Evolutionary conservation across 2,329 filamentous ascomycete species (phyloP), one percentile per base, ranked within the genome.

Genomic region (Xylariaceae sp.): DNA sequence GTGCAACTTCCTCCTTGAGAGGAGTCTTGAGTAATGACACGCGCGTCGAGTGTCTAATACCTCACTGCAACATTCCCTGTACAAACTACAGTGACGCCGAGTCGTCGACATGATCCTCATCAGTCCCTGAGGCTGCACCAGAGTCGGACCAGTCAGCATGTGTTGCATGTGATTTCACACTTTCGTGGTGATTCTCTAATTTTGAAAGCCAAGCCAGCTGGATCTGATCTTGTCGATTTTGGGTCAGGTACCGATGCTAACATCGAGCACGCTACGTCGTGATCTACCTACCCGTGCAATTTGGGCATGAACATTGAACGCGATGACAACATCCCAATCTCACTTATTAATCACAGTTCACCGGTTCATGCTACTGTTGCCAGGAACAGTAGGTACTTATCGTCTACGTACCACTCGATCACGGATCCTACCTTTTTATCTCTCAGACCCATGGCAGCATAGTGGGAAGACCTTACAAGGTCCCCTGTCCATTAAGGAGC

Each of bases 111-210:
- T 84, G 4, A 78, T 87, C 37, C 80, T 96, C 47, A 82, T 85
- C 45, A 85, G 88, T 72, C 82, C 97, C 85, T 64, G 86, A 84
- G 55, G 89, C 94, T 65, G 87, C 94, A 56, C 84, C 86, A n/a
- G 90, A 96, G 72, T 95, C 97, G 81, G 88, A 95, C 71, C 87
- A 86, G 71, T 41, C 37, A 41, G 37, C 13, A 41, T 41, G 13
- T 41, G 13, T 41, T 41, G 37, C 37, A 13, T 41, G 37, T 41
- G 37, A 13, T 41, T 10, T 13, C 13, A 41, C 37, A 13, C 9
- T 9, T 13, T 10, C 7, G 17, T 18, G 17, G 17, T 18, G 17
- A 18, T 18, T 18, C 17, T 18, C 17, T 18, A 18, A 18, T 18
- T 18, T 18, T 18, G 17, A 18, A 41, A 41, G 13, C 23, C 23